A percentile compares a stretch with the other conserved stretches of the same genome.
Evolutionary conservation across 306 rosid species (phyloP).

Genomic region (Lablab purpureus): DNA sequence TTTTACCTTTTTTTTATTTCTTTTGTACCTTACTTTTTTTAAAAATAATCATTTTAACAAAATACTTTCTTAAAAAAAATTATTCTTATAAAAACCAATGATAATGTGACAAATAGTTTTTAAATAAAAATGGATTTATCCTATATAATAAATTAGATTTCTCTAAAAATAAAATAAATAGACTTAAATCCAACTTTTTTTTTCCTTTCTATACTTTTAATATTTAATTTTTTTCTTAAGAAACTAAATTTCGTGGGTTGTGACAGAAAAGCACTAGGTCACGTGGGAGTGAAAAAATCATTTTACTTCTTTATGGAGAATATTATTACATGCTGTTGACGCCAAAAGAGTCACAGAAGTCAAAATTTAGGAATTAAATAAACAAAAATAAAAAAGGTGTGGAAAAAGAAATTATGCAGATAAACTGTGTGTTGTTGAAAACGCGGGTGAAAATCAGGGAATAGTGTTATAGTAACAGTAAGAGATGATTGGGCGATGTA

Average conservation of each 20-base stretch:
- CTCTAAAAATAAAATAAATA: too few species aligned
- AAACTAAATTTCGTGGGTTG: background rate
- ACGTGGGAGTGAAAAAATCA: background rate
- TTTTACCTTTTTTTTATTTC: background rate
- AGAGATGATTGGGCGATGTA: slow-evolving; percentile 22
- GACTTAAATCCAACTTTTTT: background rate
- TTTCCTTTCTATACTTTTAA: background rate
- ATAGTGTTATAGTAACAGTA: slow-evolving; percentile 22
- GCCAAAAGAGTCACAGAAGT: slow-evolving; percentile 5
- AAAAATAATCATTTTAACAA: background rate
- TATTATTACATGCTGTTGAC: slow-evolving; percentile 13
- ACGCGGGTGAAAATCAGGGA: slow-evolving; percentile 39
- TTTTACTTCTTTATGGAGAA: background rate
- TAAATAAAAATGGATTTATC: too few species aligned
- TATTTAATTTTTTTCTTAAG: background rate
- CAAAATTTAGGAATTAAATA: background rate
- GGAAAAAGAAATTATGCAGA: slow-evolving; percentile 3
- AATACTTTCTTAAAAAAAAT: too few species aligned
- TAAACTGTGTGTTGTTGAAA: slow-evolving; percentile 34
- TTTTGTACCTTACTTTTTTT: background rate
- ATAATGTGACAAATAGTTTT: too few species aligned
- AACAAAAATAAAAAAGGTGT: background rate
- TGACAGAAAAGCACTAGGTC: background rate
- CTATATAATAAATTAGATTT: too few species aligned
- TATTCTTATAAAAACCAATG: too few species aligned